phyloP scores from a whole-genome alignment of 2,329 filamentous ascomycete genomes.

The Orbilia javanica region DNA sequence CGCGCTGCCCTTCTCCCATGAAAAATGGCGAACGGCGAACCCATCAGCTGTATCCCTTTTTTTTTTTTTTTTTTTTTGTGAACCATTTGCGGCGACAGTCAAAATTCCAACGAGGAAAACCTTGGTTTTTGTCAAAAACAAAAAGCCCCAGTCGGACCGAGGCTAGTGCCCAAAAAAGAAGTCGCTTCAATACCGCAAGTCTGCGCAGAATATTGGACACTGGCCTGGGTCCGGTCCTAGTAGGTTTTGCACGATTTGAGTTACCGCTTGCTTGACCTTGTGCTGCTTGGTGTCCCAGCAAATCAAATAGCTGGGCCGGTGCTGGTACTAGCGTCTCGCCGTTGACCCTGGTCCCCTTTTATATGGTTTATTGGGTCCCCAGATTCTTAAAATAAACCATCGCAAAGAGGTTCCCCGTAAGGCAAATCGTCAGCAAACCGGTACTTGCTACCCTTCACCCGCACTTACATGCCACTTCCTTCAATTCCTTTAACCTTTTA shows the following conservation, averaged over 20 bases:
- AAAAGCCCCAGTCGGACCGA: constrained; percentile 6
- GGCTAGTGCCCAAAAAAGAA: constrained; percentile 27
- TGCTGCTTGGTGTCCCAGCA: constrained; percentile 54
- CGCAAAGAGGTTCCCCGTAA: constrained; percentile 55
- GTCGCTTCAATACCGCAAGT: constrained; percentile 18
- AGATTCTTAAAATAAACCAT: constrained; percentile 57
- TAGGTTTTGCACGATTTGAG: constrained; percentile 49
- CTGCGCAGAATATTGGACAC: constrained; percentile 19
- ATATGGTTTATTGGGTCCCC: constrained; percentile 48
- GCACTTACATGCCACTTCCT: constrained; percentile 27
- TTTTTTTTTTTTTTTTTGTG: constrained; percentile 10
- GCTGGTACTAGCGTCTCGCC: constrained; percentile 57
- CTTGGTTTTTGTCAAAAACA: constrained; percentile 1
- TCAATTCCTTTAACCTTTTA: constrained; percentile 27
- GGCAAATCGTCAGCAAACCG: constrained; percentile 57
- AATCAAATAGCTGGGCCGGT: constrained; percentile 47
- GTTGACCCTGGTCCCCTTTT: constrained; percentile 53
- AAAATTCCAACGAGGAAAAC: neutral
- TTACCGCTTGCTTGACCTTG: constrained; percentile 58
- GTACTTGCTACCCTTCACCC: constrained; percentile 45
- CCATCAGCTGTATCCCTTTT: constrained; percentile 29
- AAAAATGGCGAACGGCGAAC: constrained; percentile 11
- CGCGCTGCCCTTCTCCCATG: constrained; percentile 16
- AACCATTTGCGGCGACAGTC: constrained; percentile 20
- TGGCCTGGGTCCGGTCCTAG: neutral